Conservation (phyloP, 2,329 filamentous ascomycete genomes). For the Cadophora sp. region DNA sequence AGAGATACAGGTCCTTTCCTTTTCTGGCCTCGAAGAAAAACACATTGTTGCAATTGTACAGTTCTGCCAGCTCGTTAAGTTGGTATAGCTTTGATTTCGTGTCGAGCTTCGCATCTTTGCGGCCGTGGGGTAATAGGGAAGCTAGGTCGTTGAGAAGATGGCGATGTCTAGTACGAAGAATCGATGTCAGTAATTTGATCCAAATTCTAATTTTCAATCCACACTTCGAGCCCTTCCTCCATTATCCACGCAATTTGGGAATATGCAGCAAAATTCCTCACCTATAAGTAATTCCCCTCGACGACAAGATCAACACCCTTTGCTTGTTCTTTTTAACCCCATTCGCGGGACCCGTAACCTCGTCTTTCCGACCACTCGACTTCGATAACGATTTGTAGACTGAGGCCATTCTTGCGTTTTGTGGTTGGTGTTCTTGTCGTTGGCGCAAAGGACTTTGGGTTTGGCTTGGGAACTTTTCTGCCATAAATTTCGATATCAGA, state of each 20-base stretch:
- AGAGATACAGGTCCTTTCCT: conserved; percentile 91
- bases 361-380: conserved; percentile 55
- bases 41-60: conserved; percentile 94
- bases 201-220: conserved; percentile 8
- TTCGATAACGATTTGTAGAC: conserved; percentile 80
- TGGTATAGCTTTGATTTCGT: conserved; percentile 88
- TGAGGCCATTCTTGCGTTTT: conserved; percentile 62
- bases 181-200: conserved; percentile 24
- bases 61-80: conserved; percentile 74
- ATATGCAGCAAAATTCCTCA: conserved; percentile 45
- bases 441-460: conserved; percentile 38
- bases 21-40: conserved; percentile 97
- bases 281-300: conserved; percentile 89
- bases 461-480: conserved; percentile 21
- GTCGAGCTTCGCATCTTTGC: conserved; percentile 96
- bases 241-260: not conserved
- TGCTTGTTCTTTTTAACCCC: conserved; percentile 69
- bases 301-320: conserved; percentile 88
- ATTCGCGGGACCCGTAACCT: conserved; percentile 51
- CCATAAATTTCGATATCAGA: conserved; percentile 32
- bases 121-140: conserved; percentile 85
- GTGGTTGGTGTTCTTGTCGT: conserved; percentile 31
- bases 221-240: not conserved
- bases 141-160: conserved; percentile 92
- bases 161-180: conserved; percentile 69